Percentiles rank a stretch among this genome's conserved stretches.
Evolutionary conservation across 1,139 yeast species (phyloP).

Genomic region (Debaryomyces subglobosus): DNA sequence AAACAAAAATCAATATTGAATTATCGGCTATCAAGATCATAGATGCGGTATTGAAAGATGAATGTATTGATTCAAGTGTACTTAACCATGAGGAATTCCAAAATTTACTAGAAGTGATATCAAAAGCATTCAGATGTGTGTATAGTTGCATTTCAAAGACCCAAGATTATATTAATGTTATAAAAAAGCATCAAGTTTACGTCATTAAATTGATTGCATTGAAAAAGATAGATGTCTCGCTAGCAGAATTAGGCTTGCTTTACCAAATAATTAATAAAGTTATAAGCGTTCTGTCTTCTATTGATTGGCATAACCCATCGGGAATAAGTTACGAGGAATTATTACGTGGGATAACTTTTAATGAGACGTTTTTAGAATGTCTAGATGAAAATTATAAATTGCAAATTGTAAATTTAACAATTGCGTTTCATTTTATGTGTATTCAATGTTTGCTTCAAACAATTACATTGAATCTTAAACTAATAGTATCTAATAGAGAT

Average conservation of each 20-base stretch:
- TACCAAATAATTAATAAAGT: constrained; percentile 13
- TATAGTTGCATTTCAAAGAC: constrained; percentile 16
- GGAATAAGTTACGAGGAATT: not conserved
- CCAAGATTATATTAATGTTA: constrained; percentile 13
- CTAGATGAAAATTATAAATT: constrained; percentile 6
- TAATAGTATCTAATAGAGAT: constrained; percentile 15
- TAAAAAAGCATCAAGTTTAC: constrained; percentile 34
- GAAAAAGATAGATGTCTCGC: constrained; percentile 21
- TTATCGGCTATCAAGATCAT: constrained; percentile 12
- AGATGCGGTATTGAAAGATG: constrained; percentile 4
- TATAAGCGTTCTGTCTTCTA: constrained; percentile 9
- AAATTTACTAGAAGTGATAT: constrained; percentile 11
- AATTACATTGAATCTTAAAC: constrained; percentile 23
- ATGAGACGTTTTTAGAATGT: constrained; percentile 6
- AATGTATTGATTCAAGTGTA: constrained; percentile 1
- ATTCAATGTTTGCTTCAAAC: constrained; percentile 35
- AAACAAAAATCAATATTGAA: constrained; percentile 15
- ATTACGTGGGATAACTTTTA: constrained; percentile 10
- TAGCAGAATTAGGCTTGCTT: constrained; percentile 15
- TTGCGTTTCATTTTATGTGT: constrained; percentile 36
- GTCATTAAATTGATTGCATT: constrained; percentile 31
- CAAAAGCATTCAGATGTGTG: constrained; percentile 24
- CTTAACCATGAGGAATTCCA: constrained; percentile 6
- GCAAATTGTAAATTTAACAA: constrained; percentile 23
- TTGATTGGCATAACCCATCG: not conserved